Conservation (phyloP, 768 basidiomycete genomes). For the Phanerodontia chrysosporium region DNA sequence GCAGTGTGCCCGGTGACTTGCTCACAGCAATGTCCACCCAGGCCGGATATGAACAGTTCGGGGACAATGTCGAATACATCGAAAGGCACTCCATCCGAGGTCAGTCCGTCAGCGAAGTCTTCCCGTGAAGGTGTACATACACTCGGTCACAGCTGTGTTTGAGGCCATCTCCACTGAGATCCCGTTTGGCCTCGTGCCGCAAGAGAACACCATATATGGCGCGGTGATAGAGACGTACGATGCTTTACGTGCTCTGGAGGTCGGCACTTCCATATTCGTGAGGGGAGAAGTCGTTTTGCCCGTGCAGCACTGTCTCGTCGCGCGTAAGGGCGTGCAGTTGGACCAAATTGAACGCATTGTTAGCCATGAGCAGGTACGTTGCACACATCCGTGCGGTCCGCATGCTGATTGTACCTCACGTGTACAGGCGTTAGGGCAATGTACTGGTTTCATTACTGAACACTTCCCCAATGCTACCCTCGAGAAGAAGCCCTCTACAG, state of each 20-base stretch:
- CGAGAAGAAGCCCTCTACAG: constrained; percentile 67
- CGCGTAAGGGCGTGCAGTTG: constrained; percentile 51
- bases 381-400: background rate
- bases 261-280: constrained; percentile 45
- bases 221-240: constrained; percentile 75
- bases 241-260: constrained; percentile 39
- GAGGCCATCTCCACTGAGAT: constrained; percentile 39
- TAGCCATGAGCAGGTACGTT: constrained; percentile 76
- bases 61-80: constrained; percentile 39
- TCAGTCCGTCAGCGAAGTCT: constrained; percentile 13
- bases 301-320: constrained; percentile 68
- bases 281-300: constrained; percentile 55
- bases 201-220: constrained; percentile 78
- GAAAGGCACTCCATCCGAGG: constrained; percentile 38
- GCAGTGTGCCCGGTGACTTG: background rate
- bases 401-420: background rate
- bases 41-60: constrained; percentile 47
- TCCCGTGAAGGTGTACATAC: background rate
- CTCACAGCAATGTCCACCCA: constrained; percentile 16
- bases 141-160: constrained; percentile 48
- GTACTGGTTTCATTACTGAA: constrained; percentile 52
- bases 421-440: constrained; percentile 72
- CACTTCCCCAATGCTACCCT: constrained; percentile 43
- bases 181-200: constrained; percentile 65
- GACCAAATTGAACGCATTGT: constrained; percentile 54